A percentile compares a stretch with the other conserved stretches of the same genome.
phyloP scores from a whole-genome alignment of 169 alveolate species.

The Plasmodium cynomolgi region DNA sequence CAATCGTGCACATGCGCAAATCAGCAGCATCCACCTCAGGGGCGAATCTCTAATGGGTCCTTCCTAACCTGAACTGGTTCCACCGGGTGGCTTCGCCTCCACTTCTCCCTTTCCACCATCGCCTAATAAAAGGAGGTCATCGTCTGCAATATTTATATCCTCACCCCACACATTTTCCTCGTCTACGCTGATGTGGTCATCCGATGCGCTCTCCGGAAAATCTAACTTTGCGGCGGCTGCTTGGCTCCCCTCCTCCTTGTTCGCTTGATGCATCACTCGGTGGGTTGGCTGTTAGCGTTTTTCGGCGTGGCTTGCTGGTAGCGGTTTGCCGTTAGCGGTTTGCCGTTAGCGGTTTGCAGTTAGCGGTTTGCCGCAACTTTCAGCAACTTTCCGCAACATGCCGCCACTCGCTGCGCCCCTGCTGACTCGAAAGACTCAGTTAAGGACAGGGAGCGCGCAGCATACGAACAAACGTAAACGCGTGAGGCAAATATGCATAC shows the following conservation, averaged over 20 bases:
- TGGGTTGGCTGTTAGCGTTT: background rate
- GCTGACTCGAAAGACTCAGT: background rate
- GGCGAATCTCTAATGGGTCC: background rate
- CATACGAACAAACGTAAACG: background rate
- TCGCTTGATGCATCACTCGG: constrained; percentile 18
- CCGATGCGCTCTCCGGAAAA: constrained; percentile 38
- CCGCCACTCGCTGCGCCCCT: background rate
- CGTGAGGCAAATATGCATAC: background rate
- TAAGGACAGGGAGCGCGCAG: background rate
- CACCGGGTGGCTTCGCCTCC: background rate
- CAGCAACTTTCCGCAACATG: background rate
- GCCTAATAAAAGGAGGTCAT: constrained; percentile 22
- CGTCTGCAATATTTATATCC: constrained; percentile 36
- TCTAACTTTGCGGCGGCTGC: background rate
- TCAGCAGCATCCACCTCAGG: background rate
- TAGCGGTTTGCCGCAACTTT: background rate
- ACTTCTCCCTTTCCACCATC: background rate
- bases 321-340: background rate
- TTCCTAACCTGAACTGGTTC: constrained; percentile 6
- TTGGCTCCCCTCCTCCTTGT: constrained; percentile 2
- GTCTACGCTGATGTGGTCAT: constrained; percentile 19
- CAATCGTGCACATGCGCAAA: background rate
- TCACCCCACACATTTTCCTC: constrained; percentile 59
- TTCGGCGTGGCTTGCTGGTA: too few species aligned
- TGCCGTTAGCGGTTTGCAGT: background rate